phyloP scores from a whole-genome alignment of 768 basidiomycete genomes.

The Nevesoporus exiguus region DNA sequence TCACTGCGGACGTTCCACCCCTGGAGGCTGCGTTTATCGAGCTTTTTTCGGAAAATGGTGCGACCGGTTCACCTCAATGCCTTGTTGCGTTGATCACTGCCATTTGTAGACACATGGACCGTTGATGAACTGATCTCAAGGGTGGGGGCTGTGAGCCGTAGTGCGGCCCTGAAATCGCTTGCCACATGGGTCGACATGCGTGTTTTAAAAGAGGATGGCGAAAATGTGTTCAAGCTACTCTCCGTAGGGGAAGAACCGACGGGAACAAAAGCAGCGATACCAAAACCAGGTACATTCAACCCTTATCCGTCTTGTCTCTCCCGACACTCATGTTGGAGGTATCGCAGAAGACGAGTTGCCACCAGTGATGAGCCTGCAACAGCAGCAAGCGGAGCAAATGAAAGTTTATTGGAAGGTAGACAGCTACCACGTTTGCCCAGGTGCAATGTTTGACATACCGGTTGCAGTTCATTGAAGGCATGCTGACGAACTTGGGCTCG shows the following conservation, averaged over 20 bases:
- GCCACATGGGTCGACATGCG: conserved; percentile 82
- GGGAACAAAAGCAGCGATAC: conserved; percentile 17
- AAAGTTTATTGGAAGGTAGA: conserved; percentile 81
- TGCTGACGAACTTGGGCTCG: conserved; percentile 82
- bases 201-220: conserved; percentile 66
- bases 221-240: conserved; percentile 60
- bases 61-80: conserved; percentile 2
- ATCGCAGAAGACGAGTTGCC: conserved; percentile 45
- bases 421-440: background rate
- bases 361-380: conserved; percentile 55
- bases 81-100: background rate
- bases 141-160: conserved; percentile 64
- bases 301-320: background rate
- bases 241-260: conserved; percentile 55
- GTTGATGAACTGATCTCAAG: conserved; percentile 62
- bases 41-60: conserved; percentile 72
- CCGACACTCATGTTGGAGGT: conserved; percentile 10
- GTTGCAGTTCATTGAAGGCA: conserved; percentile 79
- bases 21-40: conserved; percentile 91
- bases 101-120: conserved; percentile 57
- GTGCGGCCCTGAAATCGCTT: conserved; percentile 67
- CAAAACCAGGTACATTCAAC: conserved; percentile 25
- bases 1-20: conserved; percentile 76
- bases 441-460: conserved; percentile 2
- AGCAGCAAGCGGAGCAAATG: conserved; percentile 84